phyloP scores from a whole-genome alignment of 75 land plant genomes.

The Sequoia sempervirens region DNA sequence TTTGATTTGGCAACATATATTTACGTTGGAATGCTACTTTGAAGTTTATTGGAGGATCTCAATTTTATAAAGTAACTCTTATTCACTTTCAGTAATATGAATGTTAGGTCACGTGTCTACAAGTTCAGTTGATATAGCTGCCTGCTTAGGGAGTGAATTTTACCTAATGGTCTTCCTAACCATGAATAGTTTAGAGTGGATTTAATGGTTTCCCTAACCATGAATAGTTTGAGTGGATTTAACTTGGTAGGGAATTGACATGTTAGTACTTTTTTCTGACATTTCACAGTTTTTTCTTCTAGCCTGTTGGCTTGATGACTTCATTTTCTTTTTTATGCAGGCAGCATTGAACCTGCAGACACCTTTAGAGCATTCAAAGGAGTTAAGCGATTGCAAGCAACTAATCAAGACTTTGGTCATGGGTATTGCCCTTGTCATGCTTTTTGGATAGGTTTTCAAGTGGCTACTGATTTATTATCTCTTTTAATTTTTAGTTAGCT shows the following conservation, averaged over 20 bases:
- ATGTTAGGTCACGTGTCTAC: background rate
- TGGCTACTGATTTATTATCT: background rate
- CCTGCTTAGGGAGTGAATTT: background rate
- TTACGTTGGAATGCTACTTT: too few relatives aligned
- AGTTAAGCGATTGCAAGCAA: conserved; percentile 91
- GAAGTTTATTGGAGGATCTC: too few relatives aligned
- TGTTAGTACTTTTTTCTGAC: background rate
- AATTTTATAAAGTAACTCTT: background rate
- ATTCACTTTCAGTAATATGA: background rate
- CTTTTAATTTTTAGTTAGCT: background rate
- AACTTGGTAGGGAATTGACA: background rate
- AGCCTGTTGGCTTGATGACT: background rate
- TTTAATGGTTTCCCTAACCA: background rate
- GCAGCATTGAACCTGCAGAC: conserved; percentile 82
- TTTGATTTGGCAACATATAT: too few relatives aligned
- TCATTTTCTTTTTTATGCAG: conserved; percentile 42
- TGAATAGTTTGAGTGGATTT: background rate
- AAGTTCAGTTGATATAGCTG: background rate
- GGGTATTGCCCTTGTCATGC: conserved; percentile 52
- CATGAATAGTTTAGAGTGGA: background rate
- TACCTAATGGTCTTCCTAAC: background rate
- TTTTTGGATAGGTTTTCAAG: conserved; percentile 1
- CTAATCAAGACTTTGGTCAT: conserved; percentile 91
- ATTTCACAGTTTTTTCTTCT: background rate
- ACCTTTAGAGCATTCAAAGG: conserved; percentile 89